Evolutionary conservation across 352 stramenopile species (phyloP), one percentile per base, ranked within the genome.

Genomic region (Pythium myriotylum): DNA sequence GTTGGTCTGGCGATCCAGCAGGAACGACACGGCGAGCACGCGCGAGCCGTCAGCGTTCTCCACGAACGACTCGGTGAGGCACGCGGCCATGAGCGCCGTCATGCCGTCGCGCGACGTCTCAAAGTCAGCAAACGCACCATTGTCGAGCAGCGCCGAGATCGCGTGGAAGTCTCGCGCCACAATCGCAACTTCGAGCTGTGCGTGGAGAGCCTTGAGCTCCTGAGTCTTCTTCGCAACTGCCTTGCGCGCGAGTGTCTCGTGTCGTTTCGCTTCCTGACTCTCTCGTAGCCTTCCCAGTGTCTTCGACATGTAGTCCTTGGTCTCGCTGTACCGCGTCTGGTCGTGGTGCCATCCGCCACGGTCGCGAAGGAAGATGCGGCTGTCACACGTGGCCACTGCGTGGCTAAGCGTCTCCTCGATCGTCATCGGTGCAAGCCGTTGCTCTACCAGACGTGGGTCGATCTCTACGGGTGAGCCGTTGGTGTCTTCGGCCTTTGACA

Each of bases 111-210:
- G 13, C 19, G 35, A 60, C 1, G 84, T 91, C 47, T 88, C 83
- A 24, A 88, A 84, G 57, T 94, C 84, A 7, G 79, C 74, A 32
- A 83, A 89, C 3, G 82, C 82, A 6, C 83, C 79, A 7, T 71
- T 62, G 45, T 89, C 79, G n/a, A 91, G 60, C 17, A 88, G 40
- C 6, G 35, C n/a, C 0, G 69, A 65, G 4, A 79, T 60, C 0
- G 12, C 48, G 14, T 55, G 9, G 50, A 90, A 94, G 57, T 84
- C 72, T 0, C 72, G 70, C 4, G 26, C 54, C 2, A 77, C 19
- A 43, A 94, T 89, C 0, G 76, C 67, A 12, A 10, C 6, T 3
- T 90, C 82, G 3, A 94, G 70, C 17, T 48, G 29, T 0, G 29
- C 32, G 26, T 94, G 84, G 17, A 91, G 67, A 9, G 45, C 51